Conservation (phyloP, 2,329 filamentous ascomycete species). For the Cladosporium oxysporum region DNA sequence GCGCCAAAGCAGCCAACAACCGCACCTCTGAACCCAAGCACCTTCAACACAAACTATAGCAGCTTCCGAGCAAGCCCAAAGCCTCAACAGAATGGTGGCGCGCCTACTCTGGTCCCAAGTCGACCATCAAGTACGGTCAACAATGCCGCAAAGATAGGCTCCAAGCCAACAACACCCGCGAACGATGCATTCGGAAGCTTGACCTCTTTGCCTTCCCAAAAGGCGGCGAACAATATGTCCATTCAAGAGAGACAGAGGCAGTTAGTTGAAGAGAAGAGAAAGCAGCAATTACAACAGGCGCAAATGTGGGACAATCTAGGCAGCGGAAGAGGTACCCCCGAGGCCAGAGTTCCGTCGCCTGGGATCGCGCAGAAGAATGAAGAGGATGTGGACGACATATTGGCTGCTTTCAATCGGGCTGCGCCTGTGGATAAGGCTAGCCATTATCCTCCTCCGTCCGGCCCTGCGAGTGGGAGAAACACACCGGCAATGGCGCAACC, state of each 20-base stretch:
- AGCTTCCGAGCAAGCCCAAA: constrained; percentile 41
- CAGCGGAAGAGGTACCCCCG: constrained; percentile 56
- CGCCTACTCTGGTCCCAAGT: constrained; percentile 32
- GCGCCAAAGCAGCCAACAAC: constrained; percentile 31
- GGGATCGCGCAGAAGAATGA: constrained; percentile 14
- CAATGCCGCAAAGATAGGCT: constrained; percentile 48
- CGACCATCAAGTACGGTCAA: constrained; percentile 45
- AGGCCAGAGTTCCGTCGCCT: constrained; percentile 29
- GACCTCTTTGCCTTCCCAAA: constrained; percentile 63
- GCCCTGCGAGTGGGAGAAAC: constrained; percentile 42
- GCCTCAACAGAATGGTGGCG: constrained; percentile 41
- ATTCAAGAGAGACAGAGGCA: constrained; percentile 66
- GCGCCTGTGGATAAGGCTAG: constrained; percentile 62
- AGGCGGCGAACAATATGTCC: constrained; percentile 67
- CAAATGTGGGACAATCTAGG: constrained; percentile 75
- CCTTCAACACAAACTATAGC: constrained; percentile 35
- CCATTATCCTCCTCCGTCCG: constrained; percentile 52
- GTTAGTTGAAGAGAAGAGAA: constrained; percentile 74
- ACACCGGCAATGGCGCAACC: constrained; percentile 36
- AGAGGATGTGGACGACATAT: constrained; percentile 58
- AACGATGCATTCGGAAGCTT: constrained; percentile 78
- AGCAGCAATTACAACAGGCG: constrained; percentile 72
- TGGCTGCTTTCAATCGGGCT: constrained; percentile 62
- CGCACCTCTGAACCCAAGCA: constrained; percentile 29
- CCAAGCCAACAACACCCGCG: constrained; percentile 54